Percentiles rank a stretch among this genome's conserved stretches.
phyloP scores from a whole-genome alignment of 2,329 filamentous ascomycete genomes.

The Taxawa tesnikishii region DNA sequence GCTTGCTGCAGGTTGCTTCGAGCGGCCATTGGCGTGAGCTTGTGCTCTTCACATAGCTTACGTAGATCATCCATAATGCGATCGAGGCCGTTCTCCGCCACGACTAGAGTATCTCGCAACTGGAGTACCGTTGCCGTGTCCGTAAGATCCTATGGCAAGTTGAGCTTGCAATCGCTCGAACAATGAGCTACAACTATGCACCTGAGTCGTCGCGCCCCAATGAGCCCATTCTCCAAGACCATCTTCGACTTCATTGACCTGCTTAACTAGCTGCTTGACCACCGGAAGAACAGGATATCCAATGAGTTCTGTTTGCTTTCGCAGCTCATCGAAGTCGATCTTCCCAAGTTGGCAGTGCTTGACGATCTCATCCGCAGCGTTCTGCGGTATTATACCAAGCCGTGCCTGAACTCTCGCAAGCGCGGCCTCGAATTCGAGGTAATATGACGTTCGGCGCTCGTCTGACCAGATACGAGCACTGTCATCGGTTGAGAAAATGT shows the following conservation, averaged over 20 bases:
- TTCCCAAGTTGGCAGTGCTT: constrained; percentile 13
- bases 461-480: constrained; percentile 16
- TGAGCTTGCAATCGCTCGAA: too few species aligned
- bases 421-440: constrained; percentile 17
- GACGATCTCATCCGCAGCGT: constrained; percentile 16
- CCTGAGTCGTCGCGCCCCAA: constrained; percentile 17
- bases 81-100: constrained; percentile 11
- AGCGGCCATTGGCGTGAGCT: constrained; percentile 16
- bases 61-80: constrained; percentile 10
- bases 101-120: constrained; percentile 14
- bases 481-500: constrained; percentile 1
- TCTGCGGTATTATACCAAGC: constrained; percentile 17
- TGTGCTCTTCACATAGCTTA: constrained; percentile 12
- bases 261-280: constrained; percentile 15
- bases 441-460: constrained; percentile 15
- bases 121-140: constrained; percentile 17
- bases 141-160: constrained; percentile 16
- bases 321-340: constrained; percentile 14
- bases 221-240: constrained; percentile 17
- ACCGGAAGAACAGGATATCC: constrained; percentile 20
- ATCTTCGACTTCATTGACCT: constrained; percentile 12
- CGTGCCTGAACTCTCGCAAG: constrained; percentile 16
- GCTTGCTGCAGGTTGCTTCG: constrained; percentile 19
- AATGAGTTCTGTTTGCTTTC: constrained; percentile 16
- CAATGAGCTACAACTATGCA: too few species aligned